Conservation (phyloP, 2,329 filamentous ascomycete species). For the Colletotrichum liriopes region DNA sequence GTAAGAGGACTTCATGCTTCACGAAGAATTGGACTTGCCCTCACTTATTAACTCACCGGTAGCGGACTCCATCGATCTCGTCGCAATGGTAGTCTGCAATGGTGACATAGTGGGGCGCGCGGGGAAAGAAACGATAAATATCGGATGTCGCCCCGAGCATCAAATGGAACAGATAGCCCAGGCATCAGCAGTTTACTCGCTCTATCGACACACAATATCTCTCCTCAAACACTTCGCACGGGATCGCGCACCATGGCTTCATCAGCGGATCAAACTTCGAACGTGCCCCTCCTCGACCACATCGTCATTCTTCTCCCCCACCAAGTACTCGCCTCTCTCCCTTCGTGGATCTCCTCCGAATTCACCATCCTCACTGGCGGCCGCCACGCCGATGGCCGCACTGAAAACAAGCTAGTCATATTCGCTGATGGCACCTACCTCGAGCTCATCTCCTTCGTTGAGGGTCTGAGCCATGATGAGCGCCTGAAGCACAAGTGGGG, state of each 20-base stretch:
- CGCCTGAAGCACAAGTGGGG: conserved; percentile 73
- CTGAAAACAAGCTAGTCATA: conserved; percentile 74
- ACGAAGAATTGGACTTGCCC: background rate
- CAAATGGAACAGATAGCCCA: background rate
- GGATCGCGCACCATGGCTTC: conserved; percentile 23
- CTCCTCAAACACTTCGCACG: background rate
- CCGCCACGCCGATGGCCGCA: conserved; percentile 72
- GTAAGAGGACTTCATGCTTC: background rate
- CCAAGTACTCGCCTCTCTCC: conserved; percentile 61
- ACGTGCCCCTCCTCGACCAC: conserved; percentile 68
- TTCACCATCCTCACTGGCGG: conserved; percentile 75
- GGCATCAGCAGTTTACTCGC: background rate
- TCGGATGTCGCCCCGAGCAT: conserved; percentile 5
- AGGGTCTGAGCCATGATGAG: conserved; percentile 49
- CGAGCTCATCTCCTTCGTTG: conserved; percentile 75
- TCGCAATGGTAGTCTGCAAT: conserved; percentile 34
- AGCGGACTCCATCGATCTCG: conserved; percentile 16
- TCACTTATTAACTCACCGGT: conserved; percentile 18
- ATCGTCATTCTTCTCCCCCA: conserved; percentile 75
- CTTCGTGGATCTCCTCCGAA: conserved; percentile 64
- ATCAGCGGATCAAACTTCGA: background rate
- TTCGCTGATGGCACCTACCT: conserved; percentile 77
- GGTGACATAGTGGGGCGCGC: conserved; percentile 42
- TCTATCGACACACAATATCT: background rate
- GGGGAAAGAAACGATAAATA: conserved; percentile 31